phyloP scores from a whole-genome alignment of 2,329 filamentous ascomycete species.

The Nectriaceae sp. region DNA sequence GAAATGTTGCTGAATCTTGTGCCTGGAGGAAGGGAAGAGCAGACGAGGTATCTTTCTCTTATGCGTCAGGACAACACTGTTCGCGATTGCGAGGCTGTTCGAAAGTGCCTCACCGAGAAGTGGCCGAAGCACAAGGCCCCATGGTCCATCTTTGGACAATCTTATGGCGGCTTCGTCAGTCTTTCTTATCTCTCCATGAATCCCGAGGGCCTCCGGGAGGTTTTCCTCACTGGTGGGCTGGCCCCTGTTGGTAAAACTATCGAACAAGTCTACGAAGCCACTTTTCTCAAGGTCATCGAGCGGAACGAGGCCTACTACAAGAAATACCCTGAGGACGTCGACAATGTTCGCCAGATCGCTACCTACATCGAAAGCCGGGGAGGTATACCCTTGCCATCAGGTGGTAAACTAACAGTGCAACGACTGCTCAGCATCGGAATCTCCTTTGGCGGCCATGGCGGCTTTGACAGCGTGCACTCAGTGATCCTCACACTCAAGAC shows the following conservation, averaged over 20 bases:
- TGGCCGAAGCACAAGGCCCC: constrained; percentile 70
- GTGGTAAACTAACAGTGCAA: constrained; percentile 70
- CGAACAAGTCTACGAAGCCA: constrained; percentile 73
- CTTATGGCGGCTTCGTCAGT: constrained; percentile 86
- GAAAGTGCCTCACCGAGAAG: constrained; percentile 70
- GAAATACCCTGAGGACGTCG: constrained; percentile 82
- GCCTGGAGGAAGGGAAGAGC: constrained; percentile 63
- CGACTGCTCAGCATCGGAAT: constrained; percentile 80
- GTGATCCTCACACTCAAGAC: constrained; percentile 69
- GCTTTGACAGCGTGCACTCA: constrained; percentile 73
- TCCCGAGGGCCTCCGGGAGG: constrained; percentile 77
- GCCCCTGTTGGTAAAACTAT: constrained; percentile 72
- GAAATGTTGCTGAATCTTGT: constrained; percentile 62
- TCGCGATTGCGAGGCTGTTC: constrained; percentile 82
- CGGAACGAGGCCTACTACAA: constrained; percentile 79
- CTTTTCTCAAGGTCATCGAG: constrained; percentile 68
- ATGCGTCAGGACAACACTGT: constrained; percentile 93
- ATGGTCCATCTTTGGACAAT: constrained; percentile 89
- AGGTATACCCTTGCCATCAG: constrained; percentile 66
- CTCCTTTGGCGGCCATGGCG: constrained; percentile 76
- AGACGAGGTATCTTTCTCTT: constrained; percentile 78
- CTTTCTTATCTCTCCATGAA: constrained; percentile 82
- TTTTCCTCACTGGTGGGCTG: constrained; percentile 82
- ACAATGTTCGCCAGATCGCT: constrained; percentile 66
- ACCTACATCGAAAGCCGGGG: constrained; percentile 63